Conservation (phyloP, 352 stramenopile species). For the Phytophthora ramorum region DNA sequence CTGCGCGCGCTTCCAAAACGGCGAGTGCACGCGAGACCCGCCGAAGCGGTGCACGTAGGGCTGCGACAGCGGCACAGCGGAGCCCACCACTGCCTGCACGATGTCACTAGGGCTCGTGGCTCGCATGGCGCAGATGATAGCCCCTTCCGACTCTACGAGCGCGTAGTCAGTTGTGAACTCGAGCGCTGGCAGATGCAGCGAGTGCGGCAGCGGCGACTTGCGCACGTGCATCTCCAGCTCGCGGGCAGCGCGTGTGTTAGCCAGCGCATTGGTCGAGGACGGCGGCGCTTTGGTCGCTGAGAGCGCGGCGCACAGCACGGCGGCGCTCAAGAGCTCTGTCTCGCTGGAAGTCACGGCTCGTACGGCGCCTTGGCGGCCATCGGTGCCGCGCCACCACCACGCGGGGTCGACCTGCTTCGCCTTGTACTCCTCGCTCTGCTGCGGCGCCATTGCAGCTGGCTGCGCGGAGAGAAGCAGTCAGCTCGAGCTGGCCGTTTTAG, state of each 20-base stretch:
- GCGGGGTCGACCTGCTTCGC: slow-evolving; percentile 11
- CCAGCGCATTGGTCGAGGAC: slow-evolving; percentile 14
- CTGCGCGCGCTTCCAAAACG: slow-evolving; percentile 77
- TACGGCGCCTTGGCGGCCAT: slow-evolving; percentile 3
- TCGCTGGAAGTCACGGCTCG: slow-evolving; percentile 47
- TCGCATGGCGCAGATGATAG: slow-evolving; percentile 72
- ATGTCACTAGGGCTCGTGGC: slow-evolving; percentile 66
- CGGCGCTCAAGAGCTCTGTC: slow-evolving; percentile 71
- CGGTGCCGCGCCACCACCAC: slow-evolving; percentile 40
- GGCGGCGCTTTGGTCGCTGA: slow-evolving; percentile 35
- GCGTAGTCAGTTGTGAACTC: slow-evolving; percentile 61
- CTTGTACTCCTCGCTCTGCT: slow-evolving; percentile 11
- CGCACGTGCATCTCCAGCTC: slow-evolving; percentile 67
- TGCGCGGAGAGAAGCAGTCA: too few species aligned
- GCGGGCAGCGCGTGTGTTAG: slow-evolving; percentile 27
- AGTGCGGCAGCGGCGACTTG: slow-evolving; percentile 73
- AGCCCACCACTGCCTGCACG: slow-evolving; percentile 70
- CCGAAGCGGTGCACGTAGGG: slow-evolving; percentile 78
- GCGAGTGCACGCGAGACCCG: slow-evolving; percentile 70
- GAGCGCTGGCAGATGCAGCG: slow-evolving; percentile 61
- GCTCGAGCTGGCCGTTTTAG: too few species aligned
- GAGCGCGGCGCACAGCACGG: slow-evolving; percentile 73
- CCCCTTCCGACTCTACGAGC: slow-evolving; percentile 64
- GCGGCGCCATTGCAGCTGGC: slow-evolving; percentile 10
- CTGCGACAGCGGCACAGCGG: slow-evolving; percentile 64